Conservation (phyloP, 2,329 filamentous ascomycete genomes). For the Penicillium frequentans region DNA sequence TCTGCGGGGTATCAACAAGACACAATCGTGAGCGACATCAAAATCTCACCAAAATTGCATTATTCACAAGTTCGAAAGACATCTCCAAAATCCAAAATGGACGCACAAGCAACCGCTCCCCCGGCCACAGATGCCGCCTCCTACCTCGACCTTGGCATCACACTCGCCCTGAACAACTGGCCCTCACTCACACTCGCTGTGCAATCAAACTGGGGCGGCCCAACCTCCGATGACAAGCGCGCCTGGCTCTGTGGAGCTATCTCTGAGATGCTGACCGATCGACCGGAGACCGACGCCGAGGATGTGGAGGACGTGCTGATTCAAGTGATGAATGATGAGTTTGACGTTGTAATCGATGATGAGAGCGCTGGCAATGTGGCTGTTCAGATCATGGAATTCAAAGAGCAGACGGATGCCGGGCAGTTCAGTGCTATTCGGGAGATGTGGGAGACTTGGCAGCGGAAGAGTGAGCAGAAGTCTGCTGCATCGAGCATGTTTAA, state of each 20-base stretch:
- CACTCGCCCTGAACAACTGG: conserved; percentile 84
- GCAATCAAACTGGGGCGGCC: conserved; percentile 82
- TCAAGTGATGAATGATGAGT: conserved; percentile 93
- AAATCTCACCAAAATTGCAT: not conserved
- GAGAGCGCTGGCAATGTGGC: conserved; percentile 77
- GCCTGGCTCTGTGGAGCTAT: conserved; percentile 94
- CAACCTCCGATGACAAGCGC: conserved; percentile 79
- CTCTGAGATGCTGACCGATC: conserved; percentile 69
- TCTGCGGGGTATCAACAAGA: not conserved
- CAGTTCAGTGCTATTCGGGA: conserved; percentile 64
- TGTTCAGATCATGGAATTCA: conserved; percentile 67
- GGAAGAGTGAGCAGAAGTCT: conserved; percentile 39
- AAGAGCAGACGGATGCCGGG: conserved; percentile 64
- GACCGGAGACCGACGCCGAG: conserved; percentile 66
- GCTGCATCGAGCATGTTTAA: conserved; percentile 34
- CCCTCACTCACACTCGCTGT: conserved; percentile 83
- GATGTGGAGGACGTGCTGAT: conserved; percentile 83
- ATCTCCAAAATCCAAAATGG: conserved; percentile 14
- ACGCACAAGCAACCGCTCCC: conserved; percentile 17
- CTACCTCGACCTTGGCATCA: conserved; percentile 83
- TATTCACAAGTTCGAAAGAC: not conserved
- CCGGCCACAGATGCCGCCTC: conserved; percentile 55
- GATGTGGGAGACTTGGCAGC: conserved; percentile 53
- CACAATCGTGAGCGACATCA: not conserved
- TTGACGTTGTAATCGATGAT: conserved; percentile 89